These are phyloP conservation scores for Boletus rufocinnamomeus DNA, from an alignment of 768 basidiomycete species.

Conservation along the genomic window DNA sequence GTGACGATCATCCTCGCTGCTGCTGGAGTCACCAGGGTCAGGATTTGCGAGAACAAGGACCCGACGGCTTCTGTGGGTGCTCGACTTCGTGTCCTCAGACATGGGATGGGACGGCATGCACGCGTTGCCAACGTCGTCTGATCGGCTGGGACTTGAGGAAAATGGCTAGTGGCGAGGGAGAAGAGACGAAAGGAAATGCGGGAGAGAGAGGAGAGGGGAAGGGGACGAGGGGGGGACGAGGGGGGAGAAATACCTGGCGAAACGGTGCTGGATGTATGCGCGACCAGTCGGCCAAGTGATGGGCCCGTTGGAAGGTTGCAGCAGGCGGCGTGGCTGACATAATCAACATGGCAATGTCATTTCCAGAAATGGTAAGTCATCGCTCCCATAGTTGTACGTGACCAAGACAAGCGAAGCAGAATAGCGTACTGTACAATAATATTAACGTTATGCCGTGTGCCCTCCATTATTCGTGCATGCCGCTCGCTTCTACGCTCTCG, in stretches of 20 bases:
- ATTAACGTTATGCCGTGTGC: constrained; percentile 1
- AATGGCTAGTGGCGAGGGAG: neutral
- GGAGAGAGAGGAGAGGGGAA: neutral
- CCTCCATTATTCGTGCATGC: constrained; percentile 28
- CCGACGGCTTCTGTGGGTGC: constrained; percentile 37
- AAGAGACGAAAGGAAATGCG: neutral
- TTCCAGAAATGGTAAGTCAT: constrained; percentile 2
- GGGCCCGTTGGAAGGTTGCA: constrained; percentile 28
- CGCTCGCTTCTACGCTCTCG: constrained; percentile 18
- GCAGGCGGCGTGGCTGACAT: constrained; percentile 33
- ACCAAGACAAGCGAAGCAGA: constrained; percentile 1
- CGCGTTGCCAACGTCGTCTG: constrained; percentile 32
- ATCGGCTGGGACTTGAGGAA: constrained; percentile 10
- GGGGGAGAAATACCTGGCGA: constrained; percentile 18
- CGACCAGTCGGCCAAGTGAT: constrained; percentile 30
- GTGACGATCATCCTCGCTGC: constrained; percentile 39
- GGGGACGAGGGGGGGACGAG: neutral
- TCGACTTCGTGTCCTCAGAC: constrained; percentile 61
- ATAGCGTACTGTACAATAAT: neutral
- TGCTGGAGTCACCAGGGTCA: constrained; percentile 48
- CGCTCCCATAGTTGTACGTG: constrained; percentile 15
- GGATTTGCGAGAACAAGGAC: constrained; percentile 65
- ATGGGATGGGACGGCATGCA: constrained; percentile 43
- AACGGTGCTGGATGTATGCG: constrained; percentile 32
- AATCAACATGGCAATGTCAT: constrained; percentile 29